phyloP scores from a whole-genome alignment of 257 asterid genomes.

The Solanum chmielewskii region DNA sequence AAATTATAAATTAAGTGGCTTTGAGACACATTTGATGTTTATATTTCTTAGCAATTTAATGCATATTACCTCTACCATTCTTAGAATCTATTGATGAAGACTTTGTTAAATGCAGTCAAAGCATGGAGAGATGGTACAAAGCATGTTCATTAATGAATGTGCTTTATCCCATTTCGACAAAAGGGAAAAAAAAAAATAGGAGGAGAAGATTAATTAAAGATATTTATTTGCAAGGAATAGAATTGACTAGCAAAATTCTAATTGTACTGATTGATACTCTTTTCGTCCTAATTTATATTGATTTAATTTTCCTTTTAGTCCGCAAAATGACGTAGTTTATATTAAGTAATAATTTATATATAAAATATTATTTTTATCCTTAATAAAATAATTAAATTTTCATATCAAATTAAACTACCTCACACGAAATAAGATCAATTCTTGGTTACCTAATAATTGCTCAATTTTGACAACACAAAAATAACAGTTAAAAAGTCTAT shows the following conservation, averaged over 20 bases:
- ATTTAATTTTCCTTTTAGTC: too few relatives aligned
- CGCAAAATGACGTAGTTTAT: too few relatives aligned
- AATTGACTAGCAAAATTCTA: neutral
- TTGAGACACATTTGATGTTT: too few relatives aligned
- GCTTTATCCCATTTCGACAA: neutral
- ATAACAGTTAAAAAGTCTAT: neutral
- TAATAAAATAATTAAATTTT: too few relatives aligned
- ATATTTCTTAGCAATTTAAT: too few relatives aligned
- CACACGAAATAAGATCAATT: too few relatives aligned
- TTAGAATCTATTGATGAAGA: neutral
- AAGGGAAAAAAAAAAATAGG: neutral
- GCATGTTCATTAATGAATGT: neutral
- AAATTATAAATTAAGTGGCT: too few relatives aligned
- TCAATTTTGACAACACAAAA: neutral
- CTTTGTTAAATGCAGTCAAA: neutral
- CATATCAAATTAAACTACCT: too few relatives aligned
- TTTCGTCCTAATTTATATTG: too few relatives aligned
- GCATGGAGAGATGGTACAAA: neutral
- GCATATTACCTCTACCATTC: neutral
- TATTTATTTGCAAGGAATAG: neutral
- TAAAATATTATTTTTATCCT: too few relatives aligned
- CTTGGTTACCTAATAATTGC: neutral
- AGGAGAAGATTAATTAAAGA: neutral
- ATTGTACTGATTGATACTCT: neutral
- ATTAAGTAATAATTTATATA: too few relatives aligned